Evolutionary conservation across 176 grass and related monocot genomes (phyloP).

Genomic region (Secale cereale): DNA sequence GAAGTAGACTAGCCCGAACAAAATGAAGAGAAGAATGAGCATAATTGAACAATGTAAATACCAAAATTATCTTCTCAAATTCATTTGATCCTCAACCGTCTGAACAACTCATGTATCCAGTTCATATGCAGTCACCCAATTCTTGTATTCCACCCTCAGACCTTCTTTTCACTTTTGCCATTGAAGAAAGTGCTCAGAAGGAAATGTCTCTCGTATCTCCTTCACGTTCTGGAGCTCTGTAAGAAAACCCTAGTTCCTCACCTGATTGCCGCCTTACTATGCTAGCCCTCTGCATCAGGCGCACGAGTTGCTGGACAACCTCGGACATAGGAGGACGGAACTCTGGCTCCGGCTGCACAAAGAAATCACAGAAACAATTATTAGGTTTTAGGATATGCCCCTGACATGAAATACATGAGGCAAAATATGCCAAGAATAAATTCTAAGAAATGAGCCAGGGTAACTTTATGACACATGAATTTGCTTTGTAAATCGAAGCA

Average conservation of each 20-base stretch:
- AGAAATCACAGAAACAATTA: background rate
- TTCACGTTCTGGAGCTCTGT: slow-evolving; percentile 69
- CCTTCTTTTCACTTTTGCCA: background rate
- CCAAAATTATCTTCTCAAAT: slow-evolving; percentile 37
- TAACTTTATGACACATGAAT: background rate
- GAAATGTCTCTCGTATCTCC: slow-evolving; percentile 53
- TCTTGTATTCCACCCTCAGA: background rate
- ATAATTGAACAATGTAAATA: slow-evolving; percentile 19
- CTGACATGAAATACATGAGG: background rate
- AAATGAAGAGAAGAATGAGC: slow-evolving; percentile 2
- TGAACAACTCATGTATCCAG: slow-evolving; percentile 1
- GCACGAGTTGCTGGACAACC: slow-evolving; percentile 93
- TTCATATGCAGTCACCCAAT: background rate
- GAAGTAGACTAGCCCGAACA: background rate
- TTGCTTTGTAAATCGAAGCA: background rate
- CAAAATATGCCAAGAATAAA: background rate
- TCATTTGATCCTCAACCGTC: background rate
- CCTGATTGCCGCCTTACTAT: slow-evolving; percentile 76
- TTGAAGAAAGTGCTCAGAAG: slow-evolving; percentile 40
- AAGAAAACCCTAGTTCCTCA: slow-evolving; percentile 89
- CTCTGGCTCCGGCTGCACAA: slow-evolving; percentile 79
- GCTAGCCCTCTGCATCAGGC: slow-evolving; percentile 87
- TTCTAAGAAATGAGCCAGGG: background rate
- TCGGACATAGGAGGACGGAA: slow-evolving; percentile 97
- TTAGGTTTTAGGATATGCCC: background rate